Percentiles rank a stretch among this genome's conserved stretches.
phyloP scores from a whole-genome alignment of 805 yeast species.

The Ogataea allantospora region DNA sequence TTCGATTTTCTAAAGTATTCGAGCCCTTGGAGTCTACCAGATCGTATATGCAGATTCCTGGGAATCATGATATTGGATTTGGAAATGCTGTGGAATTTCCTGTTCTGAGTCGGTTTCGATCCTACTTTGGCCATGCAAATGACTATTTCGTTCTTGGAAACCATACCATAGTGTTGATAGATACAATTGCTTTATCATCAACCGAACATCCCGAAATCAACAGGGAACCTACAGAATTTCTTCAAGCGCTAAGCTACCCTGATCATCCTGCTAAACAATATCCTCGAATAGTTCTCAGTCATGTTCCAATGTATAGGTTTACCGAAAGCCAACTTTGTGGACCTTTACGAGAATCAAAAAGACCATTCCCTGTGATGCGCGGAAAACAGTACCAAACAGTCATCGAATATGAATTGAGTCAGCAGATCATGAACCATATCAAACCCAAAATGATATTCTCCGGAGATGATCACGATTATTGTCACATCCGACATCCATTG shows the following conservation, averaged over 20 bases:
- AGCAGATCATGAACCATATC: conserved; percentile 52
- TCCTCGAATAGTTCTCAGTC: conserved; percentile 77
- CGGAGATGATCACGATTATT: conserved; percentile 97
- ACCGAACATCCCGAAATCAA: conserved; percentile 43
- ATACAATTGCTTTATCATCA: conserved; percentile 76
- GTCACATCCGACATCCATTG: conserved; percentile 63
- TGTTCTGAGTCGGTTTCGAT: conserved; percentile 60
- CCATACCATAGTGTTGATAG: conserved; percentile 73
- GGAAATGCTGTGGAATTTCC: conserved; percentile 63
- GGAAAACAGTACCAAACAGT: conserved; percentile 92
- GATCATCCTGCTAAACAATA: conserved; percentile 26
- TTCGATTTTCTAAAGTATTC: conserved; percentile 66
- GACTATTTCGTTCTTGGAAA: conserved; percentile 55
- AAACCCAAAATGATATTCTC: conserved; percentile 73
- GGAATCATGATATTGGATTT: conserved; percentile 96
- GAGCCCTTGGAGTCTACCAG: conserved; percentile 40
- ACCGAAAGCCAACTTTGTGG: conserved; percentile 65
- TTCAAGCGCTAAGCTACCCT: conserved; percentile 38
- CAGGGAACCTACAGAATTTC: conserved; percentile 49
- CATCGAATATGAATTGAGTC: conserved; percentile 56
- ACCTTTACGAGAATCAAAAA: conserved; percentile 63
- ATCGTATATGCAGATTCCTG: conserved; percentile 56
- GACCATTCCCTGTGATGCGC: conserved; percentile 61
- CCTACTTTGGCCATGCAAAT: conserved; percentile 71
- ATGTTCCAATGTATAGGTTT: conserved; percentile 82